Conservation (phyloP, 2,329 filamentous ascomycete genomes). For the Lecanoromycetidae sp. region DNA sequence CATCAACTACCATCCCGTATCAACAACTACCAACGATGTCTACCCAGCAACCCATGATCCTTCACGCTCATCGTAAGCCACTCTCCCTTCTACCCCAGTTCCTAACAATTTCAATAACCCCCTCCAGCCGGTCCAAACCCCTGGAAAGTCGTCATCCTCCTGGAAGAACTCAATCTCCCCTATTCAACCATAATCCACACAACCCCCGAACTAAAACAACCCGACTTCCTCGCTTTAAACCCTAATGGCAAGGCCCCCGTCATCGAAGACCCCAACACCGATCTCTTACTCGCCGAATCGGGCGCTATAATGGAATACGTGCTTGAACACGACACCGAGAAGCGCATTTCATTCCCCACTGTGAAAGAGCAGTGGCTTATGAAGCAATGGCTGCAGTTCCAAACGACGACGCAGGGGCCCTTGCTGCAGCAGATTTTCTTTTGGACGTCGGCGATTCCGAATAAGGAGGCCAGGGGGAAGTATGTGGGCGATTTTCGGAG, state of each 20-base stretch:
- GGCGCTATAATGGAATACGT: conserved; percentile 41
- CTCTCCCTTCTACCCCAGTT: too few relatives aligned
- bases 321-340: conserved; percentile 33
- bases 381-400: conserved; percentile 35
- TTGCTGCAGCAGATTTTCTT: too few relatives aligned
- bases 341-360: conserved; percentile 19
- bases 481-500: too few relatives aligned
- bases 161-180: conserved; percentile 32
- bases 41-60: too few relatives aligned
- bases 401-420: conserved; percentile 33
- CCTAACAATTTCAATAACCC: too few relatives aligned
- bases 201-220: conserved; percentile 29
- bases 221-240: conserved; percentile 18
- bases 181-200: conserved; percentile 30
- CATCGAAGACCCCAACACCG: conserved; percentile 35
- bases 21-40: too few relatives aligned
- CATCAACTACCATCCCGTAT: too few relatives aligned
- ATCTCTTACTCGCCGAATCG: conserved; percentile 38
- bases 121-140: conserved; percentile 30
- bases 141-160: conserved; percentile 32
- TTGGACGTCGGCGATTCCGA: too few relatives aligned
- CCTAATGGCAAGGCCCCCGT: conserved; percentile 26
- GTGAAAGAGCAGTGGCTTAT: conserved; percentile 26
- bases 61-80: too few relatives aligned
- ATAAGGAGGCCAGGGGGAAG: too few relatives aligned